phyloP scores from a whole-genome alignment of 2,329 filamentous ascomycete genomes.

The Emmonsiellopsis sp. region DNA sequence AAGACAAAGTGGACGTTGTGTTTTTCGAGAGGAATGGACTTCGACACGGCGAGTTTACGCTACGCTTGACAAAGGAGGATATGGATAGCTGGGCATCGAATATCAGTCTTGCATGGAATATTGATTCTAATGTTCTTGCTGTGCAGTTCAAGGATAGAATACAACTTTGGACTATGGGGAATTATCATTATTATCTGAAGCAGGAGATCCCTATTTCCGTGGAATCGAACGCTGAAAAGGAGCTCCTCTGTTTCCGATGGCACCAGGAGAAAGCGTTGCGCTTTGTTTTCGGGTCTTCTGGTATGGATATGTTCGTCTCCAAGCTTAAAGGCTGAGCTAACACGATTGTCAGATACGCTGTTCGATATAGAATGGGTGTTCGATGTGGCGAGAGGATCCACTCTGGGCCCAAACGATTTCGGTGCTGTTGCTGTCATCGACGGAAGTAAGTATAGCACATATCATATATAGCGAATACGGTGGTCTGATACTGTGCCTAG shows the following conservation, averaged over 20 bases:
- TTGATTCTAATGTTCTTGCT: conserved; percentile 82
- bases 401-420: conserved; percentile 62
- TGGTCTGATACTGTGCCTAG: conserved; percentile 26
- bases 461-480: neutral
- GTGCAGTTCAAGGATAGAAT: conserved; percentile 64
- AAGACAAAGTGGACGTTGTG: conserved; percentile 65
- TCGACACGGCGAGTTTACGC: conserved; percentile 86
- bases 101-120: conserved; percentile 74
- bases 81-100: conserved; percentile 45
- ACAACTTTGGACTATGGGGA: conserved; percentile 95
- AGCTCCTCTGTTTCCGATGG: conserved; percentile 48
- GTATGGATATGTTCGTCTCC: conserved; percentile 28
- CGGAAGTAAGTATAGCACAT: conserved; percentile 45
- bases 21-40: conserved; percentile 98
- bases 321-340: neutral
- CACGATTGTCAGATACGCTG: conserved; percentile 34
- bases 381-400: conserved; percentile 58
- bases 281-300: conserved; percentile 47
- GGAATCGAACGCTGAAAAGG: conserved; percentile 14
- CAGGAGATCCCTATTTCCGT: conserved; percentile 59
- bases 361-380: conserved; percentile 60
- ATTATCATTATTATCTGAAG: conserved; percentile 98
- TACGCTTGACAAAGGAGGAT: conserved; percentile 57
- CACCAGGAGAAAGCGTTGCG: conserved; percentile 76
- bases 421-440: conserved; percentile 79